phyloP scores from a whole-genome alignment of 257 asterid species.

The Gentiana macrophylla region DNA sequence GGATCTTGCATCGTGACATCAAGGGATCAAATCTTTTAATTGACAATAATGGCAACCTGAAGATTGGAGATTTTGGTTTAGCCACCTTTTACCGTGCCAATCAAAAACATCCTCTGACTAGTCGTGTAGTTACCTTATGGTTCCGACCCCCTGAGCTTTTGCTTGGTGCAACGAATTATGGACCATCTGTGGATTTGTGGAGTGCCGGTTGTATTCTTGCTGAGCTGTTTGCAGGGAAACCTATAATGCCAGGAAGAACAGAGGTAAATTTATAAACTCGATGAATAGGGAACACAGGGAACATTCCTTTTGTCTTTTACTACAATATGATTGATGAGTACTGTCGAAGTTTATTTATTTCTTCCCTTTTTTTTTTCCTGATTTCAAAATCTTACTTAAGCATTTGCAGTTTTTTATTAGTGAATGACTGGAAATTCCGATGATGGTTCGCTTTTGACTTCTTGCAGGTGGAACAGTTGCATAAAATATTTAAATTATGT shows the following conservation, averaged over 20 bases:
- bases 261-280: slow-evolving; percentile 38
- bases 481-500: slow-evolving; percentile 74
- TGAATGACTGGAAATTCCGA: slow-evolving; percentile 11
- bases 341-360: too few species aligned
- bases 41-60: slow-evolving; percentile 65
- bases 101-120: slow-evolving; percentile 68
- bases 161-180: slow-evolving; percentile 87
- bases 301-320: too few species aligned
- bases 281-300: not conserved
- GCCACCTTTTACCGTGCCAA: slow-evolving; percentile 64
- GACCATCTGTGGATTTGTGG: slow-evolving; percentile 87
- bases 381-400: not conserved
- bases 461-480: slow-evolving; percentile 73
- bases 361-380: too few species aligned
- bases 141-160: slow-evolving; percentile 96
- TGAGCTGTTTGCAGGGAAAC: slow-evolving; percentile 73
- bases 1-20: slow-evolving; percentile 88
- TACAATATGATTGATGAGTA: too few species aligned
- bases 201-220: slow-evolving; percentile 96
- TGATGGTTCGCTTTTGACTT: slow-evolving; percentile 6
- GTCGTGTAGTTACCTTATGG: slow-evolving; percentile 96
- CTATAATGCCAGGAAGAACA: slow-evolving; percentile 94
- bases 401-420: slow-evolving; percentile 1
- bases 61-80: slow-evolving; percentile 92
- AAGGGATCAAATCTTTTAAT: slow-evolving; percentile 88